Percentiles rank a stretch among this genome's conserved stretches.
Evolutionary conservation across 2,329 filamentous ascomycete genomes (phyloP).

Genomic region (Chalaropsis ovoidea): DNA sequence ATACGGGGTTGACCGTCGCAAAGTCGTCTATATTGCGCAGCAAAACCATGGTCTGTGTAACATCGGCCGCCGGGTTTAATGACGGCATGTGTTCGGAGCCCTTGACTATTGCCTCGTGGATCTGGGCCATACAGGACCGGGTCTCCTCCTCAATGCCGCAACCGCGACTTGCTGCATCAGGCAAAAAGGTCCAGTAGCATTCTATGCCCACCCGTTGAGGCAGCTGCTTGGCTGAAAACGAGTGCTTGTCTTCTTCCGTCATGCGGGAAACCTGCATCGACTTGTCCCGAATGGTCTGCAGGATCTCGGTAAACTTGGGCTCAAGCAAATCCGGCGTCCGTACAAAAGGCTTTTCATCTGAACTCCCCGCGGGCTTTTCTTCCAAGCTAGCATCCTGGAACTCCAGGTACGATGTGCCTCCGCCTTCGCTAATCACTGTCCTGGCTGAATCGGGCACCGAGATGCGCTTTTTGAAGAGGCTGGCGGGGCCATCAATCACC

Average conservation of each 20-base stretch:
- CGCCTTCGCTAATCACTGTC: constrained; percentile 54
- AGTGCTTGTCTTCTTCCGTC: constrained; percentile 14
- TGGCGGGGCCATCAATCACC: constrained; percentile 65
- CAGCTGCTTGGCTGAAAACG: constrained; percentile 24
- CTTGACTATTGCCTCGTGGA: constrained; percentile 36
- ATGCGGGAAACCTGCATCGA: constrained; percentile 12
- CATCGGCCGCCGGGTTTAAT: constrained; percentile 33
- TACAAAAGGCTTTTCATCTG: constrained; percentile 30
- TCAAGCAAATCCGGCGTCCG: constrained; percentile 60
- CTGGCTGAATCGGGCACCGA: constrained; percentile 46
- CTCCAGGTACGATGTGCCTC: constrained; percentile 64
- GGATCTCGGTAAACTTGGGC: constrained; percentile 41
- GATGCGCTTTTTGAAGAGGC: constrained; percentile 64
- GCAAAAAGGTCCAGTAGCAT: constrained; percentile 36
- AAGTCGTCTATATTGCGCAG: constrained; percentile 76
- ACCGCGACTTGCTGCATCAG: constrained; percentile 27
- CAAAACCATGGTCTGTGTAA: constrained; percentile 54
- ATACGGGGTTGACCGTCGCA: constrained; percentile 60
- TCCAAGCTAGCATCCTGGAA: constrained; percentile 48
- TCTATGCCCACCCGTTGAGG: constrained; percentile 14
- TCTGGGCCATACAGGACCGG: constrained; percentile 38
- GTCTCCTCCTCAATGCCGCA: constrained; percentile 41
- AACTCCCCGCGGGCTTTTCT: constrained; percentile 32
- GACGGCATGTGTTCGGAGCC: constrained; percentile 28
- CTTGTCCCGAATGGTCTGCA: constrained; percentile 31